Conservation (phyloP, 2,329 filamentous ascomycete genomes). For the Beauveria medogensis region DNA sequence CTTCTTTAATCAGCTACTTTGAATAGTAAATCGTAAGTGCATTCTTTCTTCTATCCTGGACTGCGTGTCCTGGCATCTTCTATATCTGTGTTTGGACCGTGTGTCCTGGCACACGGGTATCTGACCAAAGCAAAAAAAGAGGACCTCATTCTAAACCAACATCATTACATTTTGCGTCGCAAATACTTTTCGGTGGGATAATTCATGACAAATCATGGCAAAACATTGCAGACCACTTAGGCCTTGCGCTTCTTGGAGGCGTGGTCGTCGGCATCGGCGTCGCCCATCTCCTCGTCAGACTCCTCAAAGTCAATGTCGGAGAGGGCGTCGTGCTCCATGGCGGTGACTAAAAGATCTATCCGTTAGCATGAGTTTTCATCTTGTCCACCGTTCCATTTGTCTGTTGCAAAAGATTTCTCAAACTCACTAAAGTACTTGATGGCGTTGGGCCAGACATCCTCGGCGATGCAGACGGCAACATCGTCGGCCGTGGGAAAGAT, state of each 20-base stretch:
- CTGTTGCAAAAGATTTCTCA: no score
- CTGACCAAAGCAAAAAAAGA: conserved; percentile 6
- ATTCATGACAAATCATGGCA: background rate
- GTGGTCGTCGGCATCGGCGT: conserved; percentile 20
- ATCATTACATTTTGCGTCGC: conserved; percentile 1
- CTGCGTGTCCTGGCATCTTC: conserved; percentile 2
- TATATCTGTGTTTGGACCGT: conserved; percentile 5
- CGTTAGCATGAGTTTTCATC: background rate
- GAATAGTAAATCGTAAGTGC: background rate
- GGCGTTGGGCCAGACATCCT: conserved; percentile 83
- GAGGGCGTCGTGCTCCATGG: conserved; percentile 59
- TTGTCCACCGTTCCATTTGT: background rate
- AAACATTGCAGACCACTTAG: conserved; percentile 15
- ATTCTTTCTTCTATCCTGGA: background rate
- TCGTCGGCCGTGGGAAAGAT: conserved; percentile 85
- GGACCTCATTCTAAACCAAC: background rate
- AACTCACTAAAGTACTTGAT: conserved; percentile 84
- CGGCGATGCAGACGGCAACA: conserved; percentile 68
- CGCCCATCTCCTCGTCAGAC: conserved; percentile 34
- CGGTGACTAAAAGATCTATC: conserved; percentile 25
- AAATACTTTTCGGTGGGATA: background rate
- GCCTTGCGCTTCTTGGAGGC: conserved; percentile 37
- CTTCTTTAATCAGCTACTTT: background rate
- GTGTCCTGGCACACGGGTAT: conserved; percentile 10
- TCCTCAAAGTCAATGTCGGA: conserved; percentile 63